phyloP scores from a whole-genome alignment of 345 rosid genomes.

The Passiflora organensis region DNA sequence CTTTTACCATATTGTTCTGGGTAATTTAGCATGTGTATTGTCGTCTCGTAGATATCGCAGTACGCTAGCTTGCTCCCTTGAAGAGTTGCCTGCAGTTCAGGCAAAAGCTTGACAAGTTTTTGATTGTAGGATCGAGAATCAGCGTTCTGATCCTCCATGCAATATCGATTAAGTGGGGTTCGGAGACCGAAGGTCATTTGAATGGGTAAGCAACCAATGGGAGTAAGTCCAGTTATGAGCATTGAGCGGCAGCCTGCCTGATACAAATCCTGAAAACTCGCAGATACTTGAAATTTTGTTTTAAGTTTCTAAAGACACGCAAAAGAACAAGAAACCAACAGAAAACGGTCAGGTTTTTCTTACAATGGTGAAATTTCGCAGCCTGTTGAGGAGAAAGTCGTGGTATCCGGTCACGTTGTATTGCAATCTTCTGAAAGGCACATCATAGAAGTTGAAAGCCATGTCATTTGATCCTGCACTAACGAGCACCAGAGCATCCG shows the following conservation, averaged over 20 bases:
- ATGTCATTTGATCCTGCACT: slow-evolving; percentile 68
- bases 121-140: slow-evolving; percentile 41
- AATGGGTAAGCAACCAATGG: slow-evolving; percentile 59
- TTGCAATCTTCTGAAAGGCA: slow-evolving; percentile 29
- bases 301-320: too few relatives aligned
- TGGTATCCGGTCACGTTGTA: slow-evolving; percentile 36
- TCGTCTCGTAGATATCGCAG: slow-evolving; percentile 34
- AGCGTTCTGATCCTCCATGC: slow-evolving; percentile 44
- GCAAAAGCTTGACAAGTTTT: slow-evolving; percentile 36
- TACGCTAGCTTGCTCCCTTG: slow-evolving; percentile 38
- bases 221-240: slow-evolving; percentile 50
- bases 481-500: slow-evolving; percentile 35
- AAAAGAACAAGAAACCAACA: not conserved
- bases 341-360: not conserved
- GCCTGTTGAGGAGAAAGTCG: slow-evolving; percentile 31
- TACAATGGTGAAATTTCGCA: slow-evolving; percentile 40
- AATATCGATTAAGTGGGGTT: slow-evolving; percentile 11
- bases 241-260: slow-evolving; percentile 41
- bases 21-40: slow-evolving; percentile 41
- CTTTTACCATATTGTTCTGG: slow-evolving; percentile 43
- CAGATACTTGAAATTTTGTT: not conserved
- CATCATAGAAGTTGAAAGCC: slow-evolving; percentile 37
- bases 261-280: slow-evolving; percentile 44
- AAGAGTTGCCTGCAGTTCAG: slow-evolving; percentile 28
- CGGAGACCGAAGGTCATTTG: slow-evolving; percentile 33